These are phyloP conservation scores for Xylariaceae sp. DNA, from an alignment of 2,329 filamentous ascomycete species.

Conservation along the genomic window DNA sequence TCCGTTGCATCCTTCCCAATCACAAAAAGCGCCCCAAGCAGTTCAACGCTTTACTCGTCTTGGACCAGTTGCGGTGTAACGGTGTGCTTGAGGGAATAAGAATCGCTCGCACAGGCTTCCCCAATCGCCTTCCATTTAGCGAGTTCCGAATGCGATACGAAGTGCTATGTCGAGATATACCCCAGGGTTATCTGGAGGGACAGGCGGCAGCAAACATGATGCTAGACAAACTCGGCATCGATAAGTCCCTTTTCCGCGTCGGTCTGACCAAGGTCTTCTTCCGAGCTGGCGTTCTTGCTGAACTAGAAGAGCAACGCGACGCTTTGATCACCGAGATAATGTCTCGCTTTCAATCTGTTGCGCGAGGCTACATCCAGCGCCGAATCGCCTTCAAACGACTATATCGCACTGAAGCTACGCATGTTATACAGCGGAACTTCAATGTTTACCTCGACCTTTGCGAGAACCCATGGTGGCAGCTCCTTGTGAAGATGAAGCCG, in stretches of 20 bases:
- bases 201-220: constrained; percentile 82
- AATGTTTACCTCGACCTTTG: constrained; percentile 86
- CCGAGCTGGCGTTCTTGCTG: constrained; percentile 88
- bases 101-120: constrained; percentile 94
- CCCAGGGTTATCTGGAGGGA: constrained; percentile 85
- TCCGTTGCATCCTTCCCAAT: constrained; percentile 95
- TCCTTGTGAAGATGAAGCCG: constrained; percentile 93
- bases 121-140: constrained; percentile 84
- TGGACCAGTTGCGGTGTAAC: constrained; percentile 97
- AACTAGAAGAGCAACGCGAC: constrained; percentile 94
- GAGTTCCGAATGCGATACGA: constrained; percentile 97
- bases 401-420: constrained; percentile 89
- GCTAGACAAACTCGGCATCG: constrained; percentile 82
- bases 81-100: constrained; percentile 98
- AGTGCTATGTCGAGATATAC: constrained; percentile 83
- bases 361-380: constrained; percentile 83
- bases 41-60: constrained; percentile 84
- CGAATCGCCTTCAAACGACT: constrained; percentile 87
- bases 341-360: constrained; percentile 85
- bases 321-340: constrained; percentile 91
- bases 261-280: constrained; percentile 98
- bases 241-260: constrained; percentile 83
- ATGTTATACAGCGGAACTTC: constrained; percentile 93
- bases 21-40: constrained; percentile 96
- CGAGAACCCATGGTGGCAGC: constrained; percentile 94